Conservation (phyloP, 148 eudicot genomes). For the Rhododendron simsii region DNA sequence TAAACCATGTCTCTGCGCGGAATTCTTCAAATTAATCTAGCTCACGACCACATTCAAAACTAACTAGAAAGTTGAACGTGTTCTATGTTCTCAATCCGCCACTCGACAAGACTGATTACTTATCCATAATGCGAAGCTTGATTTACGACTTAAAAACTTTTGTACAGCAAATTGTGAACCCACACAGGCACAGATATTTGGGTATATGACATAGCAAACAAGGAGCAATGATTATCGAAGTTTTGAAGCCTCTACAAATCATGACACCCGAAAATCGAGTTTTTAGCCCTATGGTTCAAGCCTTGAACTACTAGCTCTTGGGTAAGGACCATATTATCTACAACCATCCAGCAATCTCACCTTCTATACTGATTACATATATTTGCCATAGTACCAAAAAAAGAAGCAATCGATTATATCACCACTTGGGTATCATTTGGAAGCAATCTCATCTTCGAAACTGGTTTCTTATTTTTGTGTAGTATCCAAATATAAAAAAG, state of each 20-base stretch:
- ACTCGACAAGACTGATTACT: neutral
- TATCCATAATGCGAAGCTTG: neutral
- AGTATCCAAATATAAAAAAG: neutral
- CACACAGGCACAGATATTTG: neutral
- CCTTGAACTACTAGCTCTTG: neutral
- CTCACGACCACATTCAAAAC: too few species aligned
- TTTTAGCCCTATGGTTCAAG: neutral
- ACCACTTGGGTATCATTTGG: neutral
- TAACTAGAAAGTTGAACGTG: too few species aligned
- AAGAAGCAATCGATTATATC: neutral
- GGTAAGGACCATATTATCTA: neutral
- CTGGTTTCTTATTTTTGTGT: neutral
- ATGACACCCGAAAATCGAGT: neutral
- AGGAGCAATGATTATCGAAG: neutral
- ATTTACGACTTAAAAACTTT: neutral
- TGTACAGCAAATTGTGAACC: neutral
- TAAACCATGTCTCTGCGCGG: neutral
- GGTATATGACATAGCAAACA: neutral
- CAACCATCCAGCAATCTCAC: neutral
- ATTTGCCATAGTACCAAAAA: neutral
- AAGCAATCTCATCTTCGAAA: constrained; percentile 9
- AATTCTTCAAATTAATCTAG: neutral
- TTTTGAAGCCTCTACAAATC: neutral
- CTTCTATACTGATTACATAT: neutral
- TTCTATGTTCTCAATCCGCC: neutral